A percentile compares a stretch with the other conserved stretches of the same genome.
Evolutionary conservation across 2,329 filamentous ascomycete genomes (phyloP).

Genomic region (Waltergamsia citrina): DNA sequence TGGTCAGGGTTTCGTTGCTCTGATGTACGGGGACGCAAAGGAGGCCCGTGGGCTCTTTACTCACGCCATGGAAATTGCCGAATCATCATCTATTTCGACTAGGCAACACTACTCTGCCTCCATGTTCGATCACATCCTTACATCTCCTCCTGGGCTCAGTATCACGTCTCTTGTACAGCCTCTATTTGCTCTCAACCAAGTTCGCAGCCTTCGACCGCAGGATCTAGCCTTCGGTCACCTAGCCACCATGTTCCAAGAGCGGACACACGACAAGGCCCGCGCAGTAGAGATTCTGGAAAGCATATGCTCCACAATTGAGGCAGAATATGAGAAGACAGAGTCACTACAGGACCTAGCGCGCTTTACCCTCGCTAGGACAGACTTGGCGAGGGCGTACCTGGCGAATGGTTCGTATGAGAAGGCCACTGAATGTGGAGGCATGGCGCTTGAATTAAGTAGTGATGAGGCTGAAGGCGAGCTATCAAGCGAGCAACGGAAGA

Average conservation of each 20-base stretch:
- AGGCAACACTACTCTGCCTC: conserved; percentile 74
- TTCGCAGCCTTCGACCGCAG: conserved; percentile 60
- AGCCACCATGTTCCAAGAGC: conserved; percentile 70
- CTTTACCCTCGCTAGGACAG: conserved; percentile 77
- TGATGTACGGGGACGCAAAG: conserved; percentile 61
- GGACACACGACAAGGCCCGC: conserved; percentile 57
- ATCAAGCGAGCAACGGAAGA: conserved; percentile 53
- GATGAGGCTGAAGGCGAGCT: conserved; percentile 62
- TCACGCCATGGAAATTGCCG: conserved; percentile 88
- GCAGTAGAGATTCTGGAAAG: conserved; percentile 55
- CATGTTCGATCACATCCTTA: conserved; percentile 71
- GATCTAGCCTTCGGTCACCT: conserved; percentile 71
- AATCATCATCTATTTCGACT: conserved; percentile 62
- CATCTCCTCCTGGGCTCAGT: conserved; percentile 38
- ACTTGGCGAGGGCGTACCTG: conserved; percentile 77
- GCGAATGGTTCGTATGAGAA: conserved; percentile 54
- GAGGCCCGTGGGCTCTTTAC: conserved; percentile 83
- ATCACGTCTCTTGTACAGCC: conserved; percentile 68
- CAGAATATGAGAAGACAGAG: conserved; percentile 77
- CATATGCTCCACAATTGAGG: conserved; percentile 63
- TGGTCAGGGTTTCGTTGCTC: conserved; percentile 79
- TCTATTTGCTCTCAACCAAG: conserved; percentile 78
- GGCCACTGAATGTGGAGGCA: conserved; percentile 72
- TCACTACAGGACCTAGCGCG: conserved; percentile 61
- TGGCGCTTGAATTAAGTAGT: conserved; percentile 67